Percentiles rank a stretch among this genome's conserved stretches.
phyloP scores from a whole-genome alignment of 169 alveolate genomes.

The Plasmodium yoelii region DNA sequence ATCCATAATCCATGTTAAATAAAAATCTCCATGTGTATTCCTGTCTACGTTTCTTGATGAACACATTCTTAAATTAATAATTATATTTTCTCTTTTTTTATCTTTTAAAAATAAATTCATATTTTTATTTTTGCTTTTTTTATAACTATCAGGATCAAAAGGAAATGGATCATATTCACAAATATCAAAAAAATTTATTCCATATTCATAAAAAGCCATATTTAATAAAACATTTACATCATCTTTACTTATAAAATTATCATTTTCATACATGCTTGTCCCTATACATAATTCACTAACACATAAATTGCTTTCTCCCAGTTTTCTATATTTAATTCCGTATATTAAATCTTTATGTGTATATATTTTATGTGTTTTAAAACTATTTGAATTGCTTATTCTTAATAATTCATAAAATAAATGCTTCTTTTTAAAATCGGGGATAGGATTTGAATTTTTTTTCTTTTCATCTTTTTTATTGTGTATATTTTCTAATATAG shows the following conservation, averaged over 20 bases:
- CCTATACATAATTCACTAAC: conserved; percentile 87
- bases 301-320: conserved; percentile 84
- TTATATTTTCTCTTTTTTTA: conserved; percentile 77
- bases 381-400: conserved; percentile 55
- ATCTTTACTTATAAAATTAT: conserved; percentile 84
- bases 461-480: not conserved
- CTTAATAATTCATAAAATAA: conserved; percentile 53
- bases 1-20: conserved; percentile 71
- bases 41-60: conserved; percentile 80
- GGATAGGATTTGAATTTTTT: not conserved
- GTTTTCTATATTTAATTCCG: conserved; percentile 82
- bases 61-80: conserved; percentile 77
- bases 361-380: conserved; percentile 59
- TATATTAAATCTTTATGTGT: conserved; percentile 58
- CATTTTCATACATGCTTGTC: conserved; percentile 85
- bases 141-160: conserved; percentile 83
- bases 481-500: conserved; percentile 34
- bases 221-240: conserved; percentile 84
- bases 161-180: conserved; percentile 90
- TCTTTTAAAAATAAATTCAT: conserved; percentile 78
- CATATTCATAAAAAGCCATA: conserved; percentile 85
- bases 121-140: conserved; percentile 82
- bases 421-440: conserved; percentile 32
- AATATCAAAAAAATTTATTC: conserved; percentile 87
- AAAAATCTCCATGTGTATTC: conserved; percentile 69